Evolutionary conservation across 768 basidiomycete species (phyloP).

Genomic region (Naganishia onofrii): DNA sequence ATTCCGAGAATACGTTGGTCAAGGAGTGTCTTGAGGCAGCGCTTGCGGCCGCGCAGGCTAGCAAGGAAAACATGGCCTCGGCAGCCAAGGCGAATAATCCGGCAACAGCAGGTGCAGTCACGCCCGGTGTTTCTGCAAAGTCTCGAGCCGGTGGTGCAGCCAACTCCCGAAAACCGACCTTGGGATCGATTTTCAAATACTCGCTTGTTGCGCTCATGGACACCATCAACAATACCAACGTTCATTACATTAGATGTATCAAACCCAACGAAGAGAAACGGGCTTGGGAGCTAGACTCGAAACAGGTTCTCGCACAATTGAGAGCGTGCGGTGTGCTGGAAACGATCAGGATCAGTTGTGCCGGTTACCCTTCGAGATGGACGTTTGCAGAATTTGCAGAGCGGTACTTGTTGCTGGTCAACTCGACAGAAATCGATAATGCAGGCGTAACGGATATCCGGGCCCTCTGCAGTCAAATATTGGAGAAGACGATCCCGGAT

Average conservation of each 20-base stretch:
- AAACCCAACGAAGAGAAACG: constrained; percentile 96
- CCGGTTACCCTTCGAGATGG: constrained; percentile 97
- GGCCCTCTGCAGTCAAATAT: constrained; percentile 75
- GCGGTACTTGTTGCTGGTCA: constrained; percentile 58
- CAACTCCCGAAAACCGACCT: constrained; percentile 79
- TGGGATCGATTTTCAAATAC: constrained; percentile 97
- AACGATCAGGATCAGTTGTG: constrained; percentile 97
- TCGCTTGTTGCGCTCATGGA: constrained; percentile 93
- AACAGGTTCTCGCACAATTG: constrained; percentile 90
- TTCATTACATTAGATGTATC: constrained; percentile 98
- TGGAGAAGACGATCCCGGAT: constrained; percentile 82
- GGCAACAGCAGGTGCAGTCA: constrained; percentile 49
- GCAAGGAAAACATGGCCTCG: constrained; percentile 35
- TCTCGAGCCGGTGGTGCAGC: constrained; percentile 54
- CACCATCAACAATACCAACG: constrained; percentile 93
- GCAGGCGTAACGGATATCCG: constrained; percentile 46
- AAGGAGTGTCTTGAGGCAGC: constrained; percentile 92
- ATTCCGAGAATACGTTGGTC: constrained; percentile 86
- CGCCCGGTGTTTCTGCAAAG: constrained; percentile 32
- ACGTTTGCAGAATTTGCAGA: constrained; percentile 98
- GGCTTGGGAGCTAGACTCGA: constrained; percentile 94
- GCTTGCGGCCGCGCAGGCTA: constrained; percentile 59
- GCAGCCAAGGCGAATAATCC: constrained; percentile 50
- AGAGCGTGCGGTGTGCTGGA: constrained; percentile 98
- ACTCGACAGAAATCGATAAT: constrained; percentile 13